phyloP scores from a whole-genome alignment of 441 rosid species.

The Dalechampia spathulata region DNA sequence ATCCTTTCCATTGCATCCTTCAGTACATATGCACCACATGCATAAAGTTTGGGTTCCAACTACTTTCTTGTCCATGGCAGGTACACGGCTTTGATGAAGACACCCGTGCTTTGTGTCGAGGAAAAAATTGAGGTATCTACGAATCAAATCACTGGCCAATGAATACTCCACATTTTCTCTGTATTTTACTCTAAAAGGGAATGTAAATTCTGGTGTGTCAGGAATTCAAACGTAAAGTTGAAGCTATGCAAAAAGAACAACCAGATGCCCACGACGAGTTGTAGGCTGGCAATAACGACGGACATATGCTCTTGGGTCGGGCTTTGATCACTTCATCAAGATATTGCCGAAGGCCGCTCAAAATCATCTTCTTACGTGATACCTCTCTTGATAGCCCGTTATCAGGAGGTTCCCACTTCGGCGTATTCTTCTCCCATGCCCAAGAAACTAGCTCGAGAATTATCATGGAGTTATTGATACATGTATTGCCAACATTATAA shows the following conservation, averaged over 20 bases:
- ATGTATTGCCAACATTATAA: too few species aligned
- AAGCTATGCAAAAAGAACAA: constrained; percentile 20
- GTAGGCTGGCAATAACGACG: constrained; percentile 1
- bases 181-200: neutral
- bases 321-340: neutral
- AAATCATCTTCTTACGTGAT: too few species aligned
- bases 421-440: too few species aligned
- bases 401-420: too few species aligned
- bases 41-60: constrained; percentile 5
- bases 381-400: too few species aligned
- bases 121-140: constrained; percentile 29
- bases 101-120: constrained; percentile 33
- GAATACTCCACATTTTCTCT: neutral
- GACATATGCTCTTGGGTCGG: neutral
- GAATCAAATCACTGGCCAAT: neutral
- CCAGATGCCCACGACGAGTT: constrained; percentile 35
- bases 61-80: constrained; percentile 19
- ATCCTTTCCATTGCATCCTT: neutral
- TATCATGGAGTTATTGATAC: too few species aligned
- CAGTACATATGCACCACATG: neutral
- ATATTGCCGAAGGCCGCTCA: neutral
- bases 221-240: constrained; percentile 35
- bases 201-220: constrained; percentile 12
- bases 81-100: constrained; percentile 30
- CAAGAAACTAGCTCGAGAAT: too few species aligned